Base-by-base conservation (phyloP, 2,329 filamentous ascomycete species). In the Sodiomyces alkalinus region DNA sequence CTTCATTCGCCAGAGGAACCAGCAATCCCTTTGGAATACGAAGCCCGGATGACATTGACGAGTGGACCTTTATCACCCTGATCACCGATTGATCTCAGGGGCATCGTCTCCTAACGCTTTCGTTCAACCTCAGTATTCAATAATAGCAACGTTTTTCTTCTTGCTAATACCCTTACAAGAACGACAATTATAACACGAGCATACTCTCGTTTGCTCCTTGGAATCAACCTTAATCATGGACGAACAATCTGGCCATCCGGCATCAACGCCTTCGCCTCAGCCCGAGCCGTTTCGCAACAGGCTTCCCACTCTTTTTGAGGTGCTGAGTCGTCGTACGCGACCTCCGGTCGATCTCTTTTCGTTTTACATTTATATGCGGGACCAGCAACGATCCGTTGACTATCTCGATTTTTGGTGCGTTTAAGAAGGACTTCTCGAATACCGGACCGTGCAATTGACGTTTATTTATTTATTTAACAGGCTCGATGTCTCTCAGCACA, bases 361-460 rank as follows among this genome's bases (percentile, higher is more conserved):
- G 2, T 98, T 98, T 61, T 98, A 98, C 58, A 98, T 98, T 44
- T 98, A 93, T 58, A 98, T 98, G 90, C 74, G 90, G 45, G 92
- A 98, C 53, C 86, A 94, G 56, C 90, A 98, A 55, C 75, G 86
- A 51, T 94, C 87, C 6, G 90, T 98, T 9, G 90, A 98, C 48
- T 98, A 98, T 46, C 62, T 98, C 22, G 90, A 98, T 51, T 98
- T 98, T 55, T 98, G 92, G 90, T 96, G 62, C 33, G 72, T 49
- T 11, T 13, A 14, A 37, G 32, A 23, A 39, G 11, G 16, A 14
- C 15, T 11, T 28, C 20, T 20, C 26, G 26, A 16, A 15, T 27
- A 21, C 26, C 21, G 26, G 21, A 18, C 26, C 17, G 29, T 14
- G n/a, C n/a, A n/a, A n/a, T n/a, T n/a, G n/a, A n/a, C 23, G 14